These are phyloP conservation scores for Phytopythium ostracodes DNA, from an alignment of 352 stramenopile genomes.

Conservation along the genomic window DNA sequence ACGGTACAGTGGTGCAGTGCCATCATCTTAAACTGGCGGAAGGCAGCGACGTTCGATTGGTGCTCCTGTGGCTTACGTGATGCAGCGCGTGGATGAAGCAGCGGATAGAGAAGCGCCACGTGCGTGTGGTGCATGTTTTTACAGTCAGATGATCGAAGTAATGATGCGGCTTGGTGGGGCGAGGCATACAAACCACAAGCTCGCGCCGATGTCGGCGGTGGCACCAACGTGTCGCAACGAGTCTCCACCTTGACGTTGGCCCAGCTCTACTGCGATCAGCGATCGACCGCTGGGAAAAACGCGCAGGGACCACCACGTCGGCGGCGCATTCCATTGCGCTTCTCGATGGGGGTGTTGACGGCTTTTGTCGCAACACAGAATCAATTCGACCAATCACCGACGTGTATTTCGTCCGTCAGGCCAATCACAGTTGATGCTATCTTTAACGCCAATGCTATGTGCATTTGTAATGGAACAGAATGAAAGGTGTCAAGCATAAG, in stretches of 20 bases:
- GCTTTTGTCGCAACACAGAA: not conserved
- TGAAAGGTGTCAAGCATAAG: not conserved
- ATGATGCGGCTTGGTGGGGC: too few relatives aligned
- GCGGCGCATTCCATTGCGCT: not conserved
- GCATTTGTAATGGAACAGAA: not conserved
- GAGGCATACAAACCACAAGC: not conserved
- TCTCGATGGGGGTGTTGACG: not conserved
- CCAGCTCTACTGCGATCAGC: not conserved
- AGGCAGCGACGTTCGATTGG: not conserved
- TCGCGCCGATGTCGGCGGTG: not conserved
- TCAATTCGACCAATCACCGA: not conserved
- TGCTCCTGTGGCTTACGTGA: not conserved
- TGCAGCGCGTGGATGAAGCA: not conserved
- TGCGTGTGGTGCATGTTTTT: constrained; percentile 5
- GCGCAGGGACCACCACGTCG: not conserved
- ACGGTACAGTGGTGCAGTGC: not conserved
- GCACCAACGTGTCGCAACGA: not conserved
- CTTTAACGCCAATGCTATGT: not conserved
- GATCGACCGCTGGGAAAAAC: not conserved
- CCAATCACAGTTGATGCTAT: too few relatives aligned
- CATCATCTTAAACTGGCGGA: too few relatives aligned
- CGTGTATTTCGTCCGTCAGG: not conserved
- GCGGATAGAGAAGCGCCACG: not conserved
- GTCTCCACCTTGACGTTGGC: not conserved
- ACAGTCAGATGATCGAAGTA: not conserved